Base-by-base conservation (phyloP, 306 rosid species). In the Dalbergia oliveri region DNA sequence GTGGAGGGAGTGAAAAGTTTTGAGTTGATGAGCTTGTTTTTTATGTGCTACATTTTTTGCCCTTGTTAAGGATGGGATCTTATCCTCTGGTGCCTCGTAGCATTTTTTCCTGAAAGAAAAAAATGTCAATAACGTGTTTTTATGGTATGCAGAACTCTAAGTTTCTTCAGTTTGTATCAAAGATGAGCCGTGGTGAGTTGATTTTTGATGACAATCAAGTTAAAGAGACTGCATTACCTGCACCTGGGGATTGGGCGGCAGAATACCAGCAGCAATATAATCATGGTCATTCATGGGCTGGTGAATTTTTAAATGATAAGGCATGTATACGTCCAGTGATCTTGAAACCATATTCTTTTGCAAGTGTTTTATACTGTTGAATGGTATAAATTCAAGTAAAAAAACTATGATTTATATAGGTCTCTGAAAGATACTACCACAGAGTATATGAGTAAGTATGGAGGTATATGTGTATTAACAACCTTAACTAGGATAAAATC, bases 121-220 rank as follows among this genome's bases (percentile, higher is more conserved):
- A 35, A 35, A 11, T 34, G 47, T 64, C 69, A 47, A 12, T 60
- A 44, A 67, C 76, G 53, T 66, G 79, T 33, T 83, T 26, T 72
- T 77, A 44, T 78, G 84, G 76, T 53, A 66, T 77, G 85, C 96
- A 95, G 99, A 91, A 95, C 84, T 95, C 99, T 6, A 93, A 89
- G 87, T 95, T 95, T 85, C 93, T 91, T 82, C 98, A 93, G 90
- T 93, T 95, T 88, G 89, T 93, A 44, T 95, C 99, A 56, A 95
- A 93, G 92, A 95, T 95, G 99, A 95, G 94, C 81, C 95, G 97
- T 49, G 99, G 99, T 31, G 99, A 95, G 81, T 88, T 95, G 75
- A 90, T 87, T 82, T 89, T 93, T 65, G 97, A 95, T 80, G 97
- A 90, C 76, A 89, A 93, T 86, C 99, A 95, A 90, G 94, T 93